Evolutionary conservation across 1,284 basidiomycete genomes (phyloP), one percentile per base, ranked within the genome.

Genomic region (Ceratobasidium sp.): DNA sequence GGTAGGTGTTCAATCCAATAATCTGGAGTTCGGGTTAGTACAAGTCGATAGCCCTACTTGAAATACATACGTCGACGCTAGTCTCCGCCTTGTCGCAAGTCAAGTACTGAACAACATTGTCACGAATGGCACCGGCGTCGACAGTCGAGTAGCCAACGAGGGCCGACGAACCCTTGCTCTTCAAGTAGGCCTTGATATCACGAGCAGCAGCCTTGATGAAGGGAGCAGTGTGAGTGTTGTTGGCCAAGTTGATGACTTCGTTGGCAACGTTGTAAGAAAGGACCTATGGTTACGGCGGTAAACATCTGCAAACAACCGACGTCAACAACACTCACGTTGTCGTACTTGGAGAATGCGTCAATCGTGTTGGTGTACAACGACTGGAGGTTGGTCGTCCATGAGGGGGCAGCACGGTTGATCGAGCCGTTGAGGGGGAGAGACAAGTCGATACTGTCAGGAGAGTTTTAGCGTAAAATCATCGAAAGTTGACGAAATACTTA

Each of bases 181-280:
- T 67, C 35, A 67, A 32, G 79, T 94, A 96, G 1, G 94, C 86
- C 78, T 89, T 95, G 75, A 87, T 81, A 77, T 97, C 95, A 43
- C 94, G 87, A 25, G 92, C 93, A 22, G 94, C 94, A 43, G 93
- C 94, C 79, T 96, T 96, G 78, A 97, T 86, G 77, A 87, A 96
- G 0, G 94, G 85, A 10, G 88, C 87, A 15, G 90, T 87, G 49
- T 80, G 80, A 15, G 91, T 92, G 71, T 82, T 84, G 60, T 85
- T 82, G 25, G 82, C 68, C 20, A 76, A 77, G 42, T 83, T 86
- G 72, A 95, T 86, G 22, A 95, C 91, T 78, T 96, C 94, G 77
- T 97, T 97, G n/a, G 93, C 94, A 69, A 97, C 83, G 76, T 95
- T 95, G 81, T 77, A 87, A 88, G 56, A 76, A 17, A 78, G 74